phyloP scores from a whole-genome alignment of 106 monocot species.

The Allium sativum region DNA sequence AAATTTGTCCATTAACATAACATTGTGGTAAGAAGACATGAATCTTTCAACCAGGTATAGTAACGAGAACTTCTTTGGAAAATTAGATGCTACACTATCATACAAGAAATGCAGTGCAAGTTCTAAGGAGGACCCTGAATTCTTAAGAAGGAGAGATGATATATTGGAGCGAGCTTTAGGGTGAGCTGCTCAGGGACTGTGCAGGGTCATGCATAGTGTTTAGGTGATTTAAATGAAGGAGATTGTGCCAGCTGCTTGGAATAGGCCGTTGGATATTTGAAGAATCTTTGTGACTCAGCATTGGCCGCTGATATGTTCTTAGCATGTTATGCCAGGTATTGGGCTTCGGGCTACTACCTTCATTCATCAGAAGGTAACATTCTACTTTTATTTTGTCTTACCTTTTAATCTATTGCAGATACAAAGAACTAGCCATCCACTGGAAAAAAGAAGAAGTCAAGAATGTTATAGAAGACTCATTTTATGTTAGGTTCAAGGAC shows the following conservation, averaged over 20 bases:
- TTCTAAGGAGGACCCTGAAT: slow-evolving; percentile 28
- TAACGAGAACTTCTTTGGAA: slow-evolving; percentile 53
- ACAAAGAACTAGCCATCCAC: too few species aligned
- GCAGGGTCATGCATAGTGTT: slow-evolving; percentile 69
- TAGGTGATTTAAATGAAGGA: slow-evolving; percentile 37
- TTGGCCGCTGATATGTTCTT: slow-evolving; percentile 64
- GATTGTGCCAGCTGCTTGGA: slow-evolving; percentile 59
- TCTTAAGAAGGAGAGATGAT: slow-evolving; percentile 52
- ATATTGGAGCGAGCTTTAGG: slow-evolving; percentile 56
- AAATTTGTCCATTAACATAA: too few species aligned
- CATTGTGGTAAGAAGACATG: too few species aligned
- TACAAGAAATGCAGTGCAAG: slow-evolving; percentile 52
- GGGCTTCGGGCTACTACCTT: slow-evolving; percentile 75
- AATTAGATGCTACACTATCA: slow-evolving; percentile 30
- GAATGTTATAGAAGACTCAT: too few species aligned
- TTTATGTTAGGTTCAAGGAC: too few species aligned
- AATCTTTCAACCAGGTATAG: slow-evolving; percentile 16
- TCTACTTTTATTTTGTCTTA: too few species aligned
- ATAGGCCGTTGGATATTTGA: slow-evolving; percentile 51
- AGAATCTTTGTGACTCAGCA: slow-evolving; percentile 50
- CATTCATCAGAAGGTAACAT: slow-evolving; percentile 30
- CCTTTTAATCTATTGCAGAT: too few species aligned
- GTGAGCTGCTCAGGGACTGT: slow-evolving; percentile 63
- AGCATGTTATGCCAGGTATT: slow-evolving; percentile 73
- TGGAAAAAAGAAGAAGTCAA: too few species aligned